A percentile compares a stretch with the other conserved stretches of the same genome.
These are phyloP conservation scores for Colletotrichum ledebouriae DNA, from an alignment of 2,329 filamentous ascomycete genomes.

Conservation along the genomic window DNA sequence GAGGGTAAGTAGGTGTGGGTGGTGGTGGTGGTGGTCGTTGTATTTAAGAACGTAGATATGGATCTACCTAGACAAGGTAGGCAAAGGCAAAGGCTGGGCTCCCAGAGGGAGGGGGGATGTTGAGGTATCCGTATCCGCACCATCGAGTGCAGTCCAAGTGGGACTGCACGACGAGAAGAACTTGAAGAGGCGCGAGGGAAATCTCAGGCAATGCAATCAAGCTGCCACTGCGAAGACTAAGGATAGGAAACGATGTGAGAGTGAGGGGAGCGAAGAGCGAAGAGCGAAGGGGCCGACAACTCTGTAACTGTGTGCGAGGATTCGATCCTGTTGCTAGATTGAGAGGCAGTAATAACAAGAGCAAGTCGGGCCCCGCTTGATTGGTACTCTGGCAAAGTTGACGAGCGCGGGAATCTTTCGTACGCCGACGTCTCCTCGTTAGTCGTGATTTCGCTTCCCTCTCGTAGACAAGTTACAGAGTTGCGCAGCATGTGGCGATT, in stretches of 20 bases:
- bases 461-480: not conserved
- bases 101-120: not conserved
- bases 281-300: too few relatives aligned
- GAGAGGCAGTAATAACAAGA: not conserved
- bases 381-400: not conserved
- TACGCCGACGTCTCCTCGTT: too few relatives aligned
- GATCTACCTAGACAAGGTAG: slow-evolving; percentile 18
- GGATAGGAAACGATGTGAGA: slow-evolving; percentile 4
- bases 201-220: too few relatives aligned
- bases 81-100: not conserved
- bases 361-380: slow-evolving; percentile 14
- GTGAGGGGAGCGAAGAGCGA: not conserved
- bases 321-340: not conserved
- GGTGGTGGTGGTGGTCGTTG: slow-evolving; percentile 18
- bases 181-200: too few relatives aligned
- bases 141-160: not conserved
- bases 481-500: not conserved
- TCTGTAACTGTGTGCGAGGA: not conserved
- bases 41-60: slow-evolving; percentile 33
- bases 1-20: not conserved
- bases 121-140: slow-evolving; percentile 15
- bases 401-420: too few relatives aligned
- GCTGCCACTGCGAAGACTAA: too few relatives aligned
- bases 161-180: not conserved
- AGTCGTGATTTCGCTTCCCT: too few relatives aligned